Conservation (phyloP, 2,329 filamentous ascomycete genomes). For the Cryphonectria japonica region DNA sequence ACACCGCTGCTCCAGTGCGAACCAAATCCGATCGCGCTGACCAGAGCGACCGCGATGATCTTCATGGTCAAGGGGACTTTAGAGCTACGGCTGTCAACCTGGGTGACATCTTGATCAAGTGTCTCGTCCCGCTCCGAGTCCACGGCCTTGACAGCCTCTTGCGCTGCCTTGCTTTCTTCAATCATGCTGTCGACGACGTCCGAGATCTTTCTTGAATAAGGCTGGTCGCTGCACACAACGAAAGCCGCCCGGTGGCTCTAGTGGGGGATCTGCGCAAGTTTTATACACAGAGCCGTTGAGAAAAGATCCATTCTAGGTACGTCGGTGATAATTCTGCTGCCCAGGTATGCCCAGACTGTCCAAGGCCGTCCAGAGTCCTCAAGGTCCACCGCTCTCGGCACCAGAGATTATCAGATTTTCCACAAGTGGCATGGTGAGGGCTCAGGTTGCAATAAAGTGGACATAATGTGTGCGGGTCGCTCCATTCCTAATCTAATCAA, state of each 20-base stretch:
- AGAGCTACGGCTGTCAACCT: neutral
- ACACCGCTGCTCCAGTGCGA: slow-evolving; percentile 64
- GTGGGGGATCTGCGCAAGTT: neutral
- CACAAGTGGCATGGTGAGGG: neutral
- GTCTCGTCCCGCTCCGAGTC: slow-evolving; percentile 9
- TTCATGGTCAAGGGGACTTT: slow-evolving; percentile 38
- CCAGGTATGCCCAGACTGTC: neutral
- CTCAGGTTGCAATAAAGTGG: neutral
- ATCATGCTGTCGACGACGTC: slow-evolving; percentile 5
- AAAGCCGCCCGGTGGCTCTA: neutral
- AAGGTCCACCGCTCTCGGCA: neutral
- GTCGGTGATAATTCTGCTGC: neutral
- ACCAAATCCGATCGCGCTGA: slow-evolving; percentile 61
- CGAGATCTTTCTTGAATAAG: neutral
- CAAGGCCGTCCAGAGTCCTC: neutral
- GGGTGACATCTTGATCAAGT: neutral
- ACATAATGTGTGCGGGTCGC: neutral
- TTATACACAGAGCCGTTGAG: neutral
- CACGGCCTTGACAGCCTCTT: slow-evolving; percentile 6
- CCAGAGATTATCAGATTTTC: slow-evolving; percentile 3
- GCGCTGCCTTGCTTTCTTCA: slow-evolving; percentile 10
- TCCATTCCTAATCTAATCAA: slow-evolving; percentile 24
- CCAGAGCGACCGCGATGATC: slow-evolving; percentile 49
- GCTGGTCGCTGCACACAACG: neutral
- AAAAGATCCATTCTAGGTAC: neutral